Evolutionary conservation across 1,284 basidiomycete genomes (phyloP).

Genomic region (Anthracocystis walkeri): DNA sequence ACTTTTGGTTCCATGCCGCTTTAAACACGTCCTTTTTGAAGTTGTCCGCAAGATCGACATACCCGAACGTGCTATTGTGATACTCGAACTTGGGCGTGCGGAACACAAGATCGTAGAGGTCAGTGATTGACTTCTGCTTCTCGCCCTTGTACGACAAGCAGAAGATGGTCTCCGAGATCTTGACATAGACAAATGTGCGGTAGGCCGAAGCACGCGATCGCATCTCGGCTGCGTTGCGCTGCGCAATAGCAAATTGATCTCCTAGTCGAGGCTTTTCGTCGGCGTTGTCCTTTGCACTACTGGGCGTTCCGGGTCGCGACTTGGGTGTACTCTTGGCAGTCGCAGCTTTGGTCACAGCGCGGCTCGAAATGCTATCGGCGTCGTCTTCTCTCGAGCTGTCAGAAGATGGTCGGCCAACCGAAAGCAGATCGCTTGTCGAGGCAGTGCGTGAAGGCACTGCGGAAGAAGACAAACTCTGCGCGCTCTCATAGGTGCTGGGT

Average conservation of each 20-base stretch:
- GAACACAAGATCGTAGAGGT: conserved; percentile 74
- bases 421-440: conserved; percentile 22
- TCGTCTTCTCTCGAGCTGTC: conserved; percentile 38
- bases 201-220: conserved; percentile 71
- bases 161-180: conserved; percentile 77
- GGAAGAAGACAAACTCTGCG: conserved; percentile 12
- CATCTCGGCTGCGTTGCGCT: conserved; percentile 70
- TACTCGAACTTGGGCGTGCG: conserved; percentile 77
- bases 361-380: conserved; percentile 15
- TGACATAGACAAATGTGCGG: conserved; percentile 82
- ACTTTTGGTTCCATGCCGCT: conserved; percentile 66
- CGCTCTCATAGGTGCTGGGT: conserved; percentile 21
- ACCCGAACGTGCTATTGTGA: conserved; percentile 85
- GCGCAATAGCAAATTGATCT: conserved; percentile 53
- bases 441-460: conserved; percentile 7
- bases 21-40: conserved; percentile 67
- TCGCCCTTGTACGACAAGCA: conserved; percentile 73
- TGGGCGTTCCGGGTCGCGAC: conserved; percentile 31
- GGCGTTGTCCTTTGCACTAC: conserved; percentile 15
- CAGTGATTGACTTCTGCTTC: conserved; percentile 72
- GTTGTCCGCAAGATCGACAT: conserved; percentile 62
- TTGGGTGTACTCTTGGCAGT: conserved; percentile 22
- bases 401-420: conserved; percentile 21
- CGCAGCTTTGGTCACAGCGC: conserved; percentile 7
- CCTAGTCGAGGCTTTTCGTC: conserved; percentile 24